Conservation (phyloP, 2,329 filamentous ascomycete species). For the Scopulariopsis brevicaulis region DNA sequence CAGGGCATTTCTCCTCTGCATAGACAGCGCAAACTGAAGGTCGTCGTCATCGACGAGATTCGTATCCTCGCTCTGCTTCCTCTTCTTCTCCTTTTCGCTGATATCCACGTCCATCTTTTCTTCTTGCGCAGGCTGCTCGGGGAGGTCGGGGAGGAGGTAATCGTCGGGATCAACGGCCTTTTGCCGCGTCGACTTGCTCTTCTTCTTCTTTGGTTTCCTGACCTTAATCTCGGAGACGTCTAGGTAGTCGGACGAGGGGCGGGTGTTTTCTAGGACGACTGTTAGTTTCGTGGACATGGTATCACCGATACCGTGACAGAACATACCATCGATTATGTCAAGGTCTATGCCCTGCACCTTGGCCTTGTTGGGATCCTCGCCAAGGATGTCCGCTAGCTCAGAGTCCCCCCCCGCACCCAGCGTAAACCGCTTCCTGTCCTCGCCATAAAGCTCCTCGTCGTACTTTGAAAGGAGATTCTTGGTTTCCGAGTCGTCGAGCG, state of each 20-base stretch:
- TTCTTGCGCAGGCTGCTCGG: slow-evolving; percentile 6
- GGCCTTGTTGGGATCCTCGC: slow-evolving; percentile 33
- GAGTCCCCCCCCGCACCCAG: slow-evolving; percentile 67
- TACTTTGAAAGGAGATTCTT: slow-evolving; percentile 75
- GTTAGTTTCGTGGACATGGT: background rate
- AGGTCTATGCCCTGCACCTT: slow-evolving; percentile 66
- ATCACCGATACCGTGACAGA: background rate
- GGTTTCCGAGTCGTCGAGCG: slow-evolving; percentile 57
- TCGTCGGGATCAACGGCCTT: slow-evolving; percentile 55
- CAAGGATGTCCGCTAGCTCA: slow-evolving; percentile 46
- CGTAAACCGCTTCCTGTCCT: slow-evolving; percentile 80
- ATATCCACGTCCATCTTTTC: slow-evolving; percentile 68
- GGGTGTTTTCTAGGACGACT: background rate
- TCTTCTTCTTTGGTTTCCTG: slow-evolving; percentile 93
- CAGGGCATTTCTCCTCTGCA: slow-evolving; percentile 71
- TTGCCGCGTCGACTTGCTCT: slow-evolving; percentile 63
- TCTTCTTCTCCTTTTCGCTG: slow-evolving; percentile 37
- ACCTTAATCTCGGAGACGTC: slow-evolving; percentile 81
- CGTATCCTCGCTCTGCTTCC: slow-evolving; percentile 52
- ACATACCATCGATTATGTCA: slow-evolving; percentile 3
- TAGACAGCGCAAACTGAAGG: slow-evolving; percentile 72
- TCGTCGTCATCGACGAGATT: slow-evolving; percentile 86
- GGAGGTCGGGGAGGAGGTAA: slow-evolving; percentile 26
- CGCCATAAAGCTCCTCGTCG: slow-evolving; percentile 87
- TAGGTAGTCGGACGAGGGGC: slow-evolving; percentile 66